Percentiles rank a stretch among this genome's conserved stretches.
These are phyloP conservation scores for Fraxinus anomala DNA, from an alignment of 257 asterid genomes.

Conservation along the genomic window DNA sequence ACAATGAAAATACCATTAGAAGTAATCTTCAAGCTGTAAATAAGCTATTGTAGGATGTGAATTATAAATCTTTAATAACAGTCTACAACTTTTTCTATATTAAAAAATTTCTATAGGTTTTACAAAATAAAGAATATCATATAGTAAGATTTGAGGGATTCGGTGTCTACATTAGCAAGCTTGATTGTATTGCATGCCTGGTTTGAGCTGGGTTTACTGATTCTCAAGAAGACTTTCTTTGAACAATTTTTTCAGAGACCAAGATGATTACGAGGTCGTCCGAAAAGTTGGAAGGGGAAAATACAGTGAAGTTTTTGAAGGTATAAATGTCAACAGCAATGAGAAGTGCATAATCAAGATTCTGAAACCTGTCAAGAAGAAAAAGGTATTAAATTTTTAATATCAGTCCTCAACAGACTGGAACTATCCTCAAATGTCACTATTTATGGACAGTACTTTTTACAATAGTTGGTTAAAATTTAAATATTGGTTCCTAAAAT, in stretches of 20 bases:
- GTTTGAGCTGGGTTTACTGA: slow-evolving; percentile 3
- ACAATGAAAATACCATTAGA: not conserved
- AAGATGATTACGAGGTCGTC: slow-evolving; percentile 91
- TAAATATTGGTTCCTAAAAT: slow-evolving; percentile 1
- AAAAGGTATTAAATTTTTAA: slow-evolving; percentile 54
- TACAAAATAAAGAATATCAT: not conserved
- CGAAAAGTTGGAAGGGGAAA: slow-evolving; percentile 97
- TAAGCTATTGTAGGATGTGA: slow-evolving; percentile 13
- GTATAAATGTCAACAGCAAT: slow-evolving; percentile 76
- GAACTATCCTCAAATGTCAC: not conserved
- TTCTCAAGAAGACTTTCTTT: slow-evolving; percentile 22
- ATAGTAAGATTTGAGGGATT: not conserved
- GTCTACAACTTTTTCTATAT: slow-evolving; percentile 13
- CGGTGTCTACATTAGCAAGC: slow-evolving; percentile 5
- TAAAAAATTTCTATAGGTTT: not conserved
- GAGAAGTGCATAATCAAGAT: slow-evolving; percentile 86
- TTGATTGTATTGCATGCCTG: slow-evolving; percentile 15
- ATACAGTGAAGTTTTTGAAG: slow-evolving; percentile 97
- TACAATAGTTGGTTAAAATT: slow-evolving; percentile 7
- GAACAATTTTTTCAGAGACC: slow-evolving; percentile 55
- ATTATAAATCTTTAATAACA: slow-evolving; percentile 4
- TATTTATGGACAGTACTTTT: not conserved
- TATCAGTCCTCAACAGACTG: not conserved
- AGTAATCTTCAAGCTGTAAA: not conserved
- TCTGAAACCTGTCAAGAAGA: slow-evolving; percentile 96